phyloP scores from a whole-genome alignment of 257 asterid genomes.

The Solanum lignicaule region DNA sequence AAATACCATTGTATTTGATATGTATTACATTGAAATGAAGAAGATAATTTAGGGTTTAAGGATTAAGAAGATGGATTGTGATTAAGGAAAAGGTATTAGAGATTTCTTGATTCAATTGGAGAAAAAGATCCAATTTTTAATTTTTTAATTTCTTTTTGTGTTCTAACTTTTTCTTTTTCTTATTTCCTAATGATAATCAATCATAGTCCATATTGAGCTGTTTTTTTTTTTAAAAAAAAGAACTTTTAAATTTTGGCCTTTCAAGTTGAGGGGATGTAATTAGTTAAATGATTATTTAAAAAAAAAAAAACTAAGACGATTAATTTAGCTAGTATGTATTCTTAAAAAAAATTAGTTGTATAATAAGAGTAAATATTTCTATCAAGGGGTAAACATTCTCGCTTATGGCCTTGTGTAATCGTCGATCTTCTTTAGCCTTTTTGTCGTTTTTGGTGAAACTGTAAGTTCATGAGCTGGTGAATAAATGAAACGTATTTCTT shows the following conservation, averaged over 20 bases:
- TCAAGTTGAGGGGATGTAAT: background rate
- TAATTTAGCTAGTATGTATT: background rate
- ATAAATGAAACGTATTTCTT: background rate
- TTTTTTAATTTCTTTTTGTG: background rate
- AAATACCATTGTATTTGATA: background rate
- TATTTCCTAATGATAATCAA: background rate
- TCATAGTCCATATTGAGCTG: background rate
- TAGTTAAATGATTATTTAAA: too few species aligned
- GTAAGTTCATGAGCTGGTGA: too few species aligned
- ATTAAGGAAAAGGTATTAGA: conserved; percentile 1
- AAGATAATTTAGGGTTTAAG: conserved; percentile 3
- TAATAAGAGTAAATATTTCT: background rate
- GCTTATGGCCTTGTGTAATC: background rate
- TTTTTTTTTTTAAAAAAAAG: too few species aligned
- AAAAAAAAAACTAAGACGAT: too few species aligned
- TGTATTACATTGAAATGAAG: conserved; percentile 3
- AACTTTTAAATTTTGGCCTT: background rate
- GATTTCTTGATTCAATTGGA: background rate
- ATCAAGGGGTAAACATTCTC: too few species aligned
- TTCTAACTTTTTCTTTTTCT: too few species aligned
- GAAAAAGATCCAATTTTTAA: background rate
- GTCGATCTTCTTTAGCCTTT: too few species aligned
- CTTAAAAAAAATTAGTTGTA: too few species aligned
- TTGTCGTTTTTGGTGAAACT: background rate
- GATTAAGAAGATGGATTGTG: background rate